phyloP scores from a whole-genome alignment of 805 yeast genomes.

The Saccharomycopsis sp. region DNA sequence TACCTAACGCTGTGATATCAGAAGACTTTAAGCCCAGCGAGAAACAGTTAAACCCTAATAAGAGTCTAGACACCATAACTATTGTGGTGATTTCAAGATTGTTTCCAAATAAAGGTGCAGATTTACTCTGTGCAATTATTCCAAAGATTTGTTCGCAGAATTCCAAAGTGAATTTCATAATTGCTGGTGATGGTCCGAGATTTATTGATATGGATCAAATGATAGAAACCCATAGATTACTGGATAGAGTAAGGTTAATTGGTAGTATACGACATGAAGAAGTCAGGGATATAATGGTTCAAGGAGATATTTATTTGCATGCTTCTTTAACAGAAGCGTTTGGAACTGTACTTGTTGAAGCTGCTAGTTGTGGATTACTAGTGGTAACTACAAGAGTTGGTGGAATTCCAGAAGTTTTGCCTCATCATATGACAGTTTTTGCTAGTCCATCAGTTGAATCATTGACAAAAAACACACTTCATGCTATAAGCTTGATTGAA shows the following conservation, averaged over 20 bases:
- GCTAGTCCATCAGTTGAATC: constrained; percentile 86
- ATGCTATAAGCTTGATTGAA: constrained; percentile 60
- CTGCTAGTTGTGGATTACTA: constrained; percentile 89
- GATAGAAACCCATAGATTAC: constrained; percentile 79
- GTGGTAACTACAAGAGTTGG: constrained; percentile 96
- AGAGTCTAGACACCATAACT: constrained; percentile 39
- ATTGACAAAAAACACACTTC: constrained; percentile 58
- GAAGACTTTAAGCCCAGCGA: constrained; percentile 61
- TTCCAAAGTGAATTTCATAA: constrained; percentile 63
- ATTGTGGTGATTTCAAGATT: constrained; percentile 87
- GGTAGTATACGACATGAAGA: constrained; percentile 90
- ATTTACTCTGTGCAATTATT: constrained; percentile 71
- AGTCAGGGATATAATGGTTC: constrained; percentile 86
- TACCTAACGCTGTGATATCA: constrained; percentile 92
- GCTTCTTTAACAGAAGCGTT: constrained; percentile 95
- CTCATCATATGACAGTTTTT: constrained; percentile 86
- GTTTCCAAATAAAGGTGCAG: constrained; percentile 96
- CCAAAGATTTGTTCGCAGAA: constrained; percentile 70
- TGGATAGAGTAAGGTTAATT: constrained; percentile 76
- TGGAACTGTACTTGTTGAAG: constrained; percentile 95
- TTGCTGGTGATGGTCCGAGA: constrained; percentile 98
- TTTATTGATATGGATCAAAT: constrained; percentile 91
- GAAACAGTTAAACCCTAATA: constrained; percentile 11
- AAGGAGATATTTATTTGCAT: constrained; percentile 90
- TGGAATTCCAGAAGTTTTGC: constrained; percentile 95